Percentiles rank a stretch among this genome's conserved stretches.
phyloP scores from a whole-genome alignment of 2,329 filamentous ascomycete genomes.

The Fusarium nygamai region DNA sequence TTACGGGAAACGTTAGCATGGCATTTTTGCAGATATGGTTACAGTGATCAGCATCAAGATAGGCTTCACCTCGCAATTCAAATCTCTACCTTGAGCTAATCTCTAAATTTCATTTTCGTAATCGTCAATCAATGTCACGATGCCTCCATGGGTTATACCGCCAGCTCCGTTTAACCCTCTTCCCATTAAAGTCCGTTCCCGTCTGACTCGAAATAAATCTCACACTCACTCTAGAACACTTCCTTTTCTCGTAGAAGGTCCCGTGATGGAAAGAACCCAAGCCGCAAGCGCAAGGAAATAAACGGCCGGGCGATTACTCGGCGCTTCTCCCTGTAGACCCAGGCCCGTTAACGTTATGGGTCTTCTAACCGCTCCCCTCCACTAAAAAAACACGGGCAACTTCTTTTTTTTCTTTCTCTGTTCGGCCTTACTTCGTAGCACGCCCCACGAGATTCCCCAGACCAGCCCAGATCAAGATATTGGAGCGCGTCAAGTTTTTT shows the following conservation, averaged over 20 bases:
- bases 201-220: background rate
- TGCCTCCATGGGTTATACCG: slow-evolving; percentile 2
- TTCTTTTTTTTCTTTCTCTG: background rate
- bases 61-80: background rate
- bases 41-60: background rate
- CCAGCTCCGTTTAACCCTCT: slow-evolving; percentile 13
- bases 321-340: slow-evolving; percentile 45
- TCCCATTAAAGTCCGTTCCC: slow-evolving; percentile 2
- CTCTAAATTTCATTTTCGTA: background rate
- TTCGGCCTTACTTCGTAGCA: slow-evolving; percentile 49
- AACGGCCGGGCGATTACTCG: slow-evolving; percentile 50
- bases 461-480: slow-evolving; percentile 38
- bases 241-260: background rate
- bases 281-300: slow-evolving; percentile 17
- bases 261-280: background rate
- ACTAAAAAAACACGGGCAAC: background rate
- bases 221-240: slow-evolving; percentile 11
- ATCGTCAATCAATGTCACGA: background rate
- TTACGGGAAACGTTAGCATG: background rate
- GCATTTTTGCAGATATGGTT: background rate
- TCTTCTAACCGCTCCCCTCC: slow-evolving; percentile 33
- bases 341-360: slow-evolving; percentile 39
- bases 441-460: slow-evolving; percentile 46
- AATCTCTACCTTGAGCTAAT: background rate
- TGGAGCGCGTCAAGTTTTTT: slow-evolving; percentile 31